These are phyloP conservation scores for Phaeomoniella chlamydospora DNA, from an alignment of 2,329 filamentous ascomycete species.

Conservation along the genomic window DNA sequence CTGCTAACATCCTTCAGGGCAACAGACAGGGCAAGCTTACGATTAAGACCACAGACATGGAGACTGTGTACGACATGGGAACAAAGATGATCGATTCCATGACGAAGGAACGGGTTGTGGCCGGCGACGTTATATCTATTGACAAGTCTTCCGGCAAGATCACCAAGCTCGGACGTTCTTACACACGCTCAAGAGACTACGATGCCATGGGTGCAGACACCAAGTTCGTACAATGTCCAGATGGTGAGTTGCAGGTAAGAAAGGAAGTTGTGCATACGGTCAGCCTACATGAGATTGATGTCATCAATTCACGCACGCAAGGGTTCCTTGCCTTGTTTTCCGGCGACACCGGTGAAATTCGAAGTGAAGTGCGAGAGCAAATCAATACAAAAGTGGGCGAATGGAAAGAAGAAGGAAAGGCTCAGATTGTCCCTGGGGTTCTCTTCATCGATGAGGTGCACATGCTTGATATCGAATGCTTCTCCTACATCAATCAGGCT, in stretches of 20 bases:
- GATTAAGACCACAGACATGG: slow-evolving; percentile 99
- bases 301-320: slow-evolving; percentile 98
- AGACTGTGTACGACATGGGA: slow-evolving; percentile 98
- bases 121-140: slow-evolving; percentile 94
- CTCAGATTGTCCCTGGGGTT: slow-evolving; percentile 91
- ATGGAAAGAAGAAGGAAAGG: slow-evolving; percentile 99
- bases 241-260: slow-evolving; percentile 92
- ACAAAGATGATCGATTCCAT: slow-evolving; percentile 99
- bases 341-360: slow-evolving; percentile 93
- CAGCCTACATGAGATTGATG: slow-evolving; percentile 93
- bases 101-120: slow-evolving; percentile 98
- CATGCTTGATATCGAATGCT: slow-evolving; percentile 99
- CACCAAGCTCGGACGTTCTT: slow-evolving; percentile 89
- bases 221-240: slow-evolving; percentile 94
- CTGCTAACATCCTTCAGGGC: slow-evolving; percentile 31
- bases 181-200: slow-evolving; percentile 90
- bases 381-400: slow-evolving; percentile 98
- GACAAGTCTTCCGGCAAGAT: slow-evolving; percentile 98
- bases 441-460: slow-evolving; percentile 98
- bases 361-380: slow-evolving; percentile 92
- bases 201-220: slow-evolving; percentile 98
- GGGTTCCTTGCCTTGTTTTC: slow-evolving; percentile 95
- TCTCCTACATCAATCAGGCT: slow-evolving; percentile 95
- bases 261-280: slow-evolving; percentile 97
- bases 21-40: slow-evolving; percentile 98